Conservation (phyloP, 495 filamentous ascomycete species). For the Xylaria telfairii region DNA sequence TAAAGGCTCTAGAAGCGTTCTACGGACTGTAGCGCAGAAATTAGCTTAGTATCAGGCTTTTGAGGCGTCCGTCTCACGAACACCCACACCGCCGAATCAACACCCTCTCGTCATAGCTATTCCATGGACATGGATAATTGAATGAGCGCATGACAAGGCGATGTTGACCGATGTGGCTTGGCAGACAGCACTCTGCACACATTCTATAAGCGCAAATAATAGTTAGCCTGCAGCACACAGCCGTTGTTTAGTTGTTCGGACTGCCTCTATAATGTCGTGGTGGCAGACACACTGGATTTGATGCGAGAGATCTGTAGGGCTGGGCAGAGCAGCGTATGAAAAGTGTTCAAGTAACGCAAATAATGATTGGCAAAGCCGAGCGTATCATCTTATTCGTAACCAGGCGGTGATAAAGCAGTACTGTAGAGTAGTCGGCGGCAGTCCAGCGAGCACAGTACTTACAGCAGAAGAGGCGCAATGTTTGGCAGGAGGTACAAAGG, state of each 20-base stretch:
- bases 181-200: neutral
- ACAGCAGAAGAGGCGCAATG: neutral
- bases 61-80: neutral
- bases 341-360: neutral
- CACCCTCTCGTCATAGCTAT: neutral
- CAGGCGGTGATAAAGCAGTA: no score
- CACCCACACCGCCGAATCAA: slow-evolving; percentile 15
- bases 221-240: neutral
- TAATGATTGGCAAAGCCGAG: neutral
- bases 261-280: neutral
- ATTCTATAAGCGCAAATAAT: neutral
- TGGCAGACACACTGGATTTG: no score
- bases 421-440: neutral
- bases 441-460: neutral
- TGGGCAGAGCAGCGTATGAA: neutral
- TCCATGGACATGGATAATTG: slow-evolving; percentile 4
- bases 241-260: neutral
- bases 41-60: slow-evolving; percentile 5
- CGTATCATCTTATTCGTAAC: neutral
- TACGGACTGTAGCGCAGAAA: neutral
- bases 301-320: neutral
- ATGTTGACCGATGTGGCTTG: slow-evolving; percentile 8
- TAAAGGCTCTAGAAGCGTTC: neutral
- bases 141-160: slow-evolving; percentile 8
- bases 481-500: neutral